These are phyloP conservation scores for Spathaspora boniae DNA, from an alignment of 805 yeast species.

Conservation along the genomic window DNA sequence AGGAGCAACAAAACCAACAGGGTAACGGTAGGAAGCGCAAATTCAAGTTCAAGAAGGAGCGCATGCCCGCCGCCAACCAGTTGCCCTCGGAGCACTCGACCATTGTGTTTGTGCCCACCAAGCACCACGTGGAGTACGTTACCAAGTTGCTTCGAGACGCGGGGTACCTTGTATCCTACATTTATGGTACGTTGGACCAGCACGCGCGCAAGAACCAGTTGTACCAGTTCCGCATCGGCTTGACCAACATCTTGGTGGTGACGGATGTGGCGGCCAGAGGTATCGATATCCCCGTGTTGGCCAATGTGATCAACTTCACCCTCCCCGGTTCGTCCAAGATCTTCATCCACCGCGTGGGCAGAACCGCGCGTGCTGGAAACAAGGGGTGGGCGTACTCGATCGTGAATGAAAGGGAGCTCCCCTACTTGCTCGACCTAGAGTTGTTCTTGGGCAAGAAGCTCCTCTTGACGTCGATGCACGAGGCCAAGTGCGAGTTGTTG, in stretches of 20 bases:
- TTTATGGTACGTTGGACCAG: constrained; percentile 94
- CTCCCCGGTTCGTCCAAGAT: constrained; percentile 91
- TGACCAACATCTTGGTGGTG: constrained; percentile 84
- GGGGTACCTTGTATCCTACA: constrained; percentile 84
- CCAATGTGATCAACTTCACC: constrained; percentile 89
- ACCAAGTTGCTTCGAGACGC: constrained; percentile 64
- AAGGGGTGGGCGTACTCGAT: constrained; percentile 97
- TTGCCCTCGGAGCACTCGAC: constrained; percentile 85
- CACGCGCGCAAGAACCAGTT: constrained; percentile 89
- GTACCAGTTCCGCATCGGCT: constrained; percentile 78
- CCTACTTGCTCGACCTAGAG: constrained; percentile 87
- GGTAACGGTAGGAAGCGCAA: constrained; percentile 32
- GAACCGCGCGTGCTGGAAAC: constrained; percentile 99
- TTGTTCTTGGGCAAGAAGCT: constrained; percentile 84
- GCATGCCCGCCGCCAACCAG: constrained; percentile 75
- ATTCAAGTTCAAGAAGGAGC: constrained; percentile 46
- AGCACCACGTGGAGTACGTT: constrained; percentile 95
- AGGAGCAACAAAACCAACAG: no score
- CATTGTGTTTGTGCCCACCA: constrained; percentile 91
- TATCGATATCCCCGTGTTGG: constrained; percentile 94
- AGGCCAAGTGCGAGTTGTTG: constrained; percentile 53
- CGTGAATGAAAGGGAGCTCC: constrained; percentile 79
- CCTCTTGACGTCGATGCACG: constrained; percentile 65
- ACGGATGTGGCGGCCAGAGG: constrained; percentile 99
- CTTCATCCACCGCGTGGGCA: constrained; percentile 95